These are phyloP conservation scores for Thraustochytrium sp. DNA, from an alignment of 352 stramenopile species.

Conservation along the genomic window DNA sequence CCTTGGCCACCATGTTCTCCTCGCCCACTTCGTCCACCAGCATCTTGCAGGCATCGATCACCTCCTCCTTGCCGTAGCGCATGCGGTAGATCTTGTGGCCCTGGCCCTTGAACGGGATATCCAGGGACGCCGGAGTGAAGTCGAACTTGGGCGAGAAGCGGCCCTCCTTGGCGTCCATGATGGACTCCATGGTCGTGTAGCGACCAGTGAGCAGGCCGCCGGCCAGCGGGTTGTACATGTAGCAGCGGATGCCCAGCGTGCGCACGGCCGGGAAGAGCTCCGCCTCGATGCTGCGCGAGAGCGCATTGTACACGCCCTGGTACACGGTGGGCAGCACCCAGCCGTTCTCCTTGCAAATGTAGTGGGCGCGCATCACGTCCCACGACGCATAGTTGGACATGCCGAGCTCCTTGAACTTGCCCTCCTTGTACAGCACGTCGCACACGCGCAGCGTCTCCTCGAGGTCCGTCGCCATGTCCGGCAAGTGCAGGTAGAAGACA, in stretches of 20 bases:
- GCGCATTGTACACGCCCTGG: slow-evolving; percentile 70
- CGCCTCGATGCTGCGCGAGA: slow-evolving; percentile 62
- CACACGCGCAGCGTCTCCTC: slow-evolving; percentile 56
- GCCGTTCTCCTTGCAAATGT: slow-evolving; percentile 58
- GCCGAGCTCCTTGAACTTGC: slow-evolving; percentile 58
- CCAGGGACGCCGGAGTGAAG: background rate
- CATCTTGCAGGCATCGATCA: background rate
- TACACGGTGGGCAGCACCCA: slow-evolving; percentile 64
- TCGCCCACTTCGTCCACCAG: background rate
- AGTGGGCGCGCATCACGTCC: slow-evolving; percentile 61
- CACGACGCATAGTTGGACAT: slow-evolving; percentile 66
- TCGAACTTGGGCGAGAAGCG: background rate
- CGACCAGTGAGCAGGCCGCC: slow-evolving; percentile 62
- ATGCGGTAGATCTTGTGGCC: background rate
- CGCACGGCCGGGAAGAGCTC: slow-evolving; percentile 62
- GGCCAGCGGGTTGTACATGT: slow-evolving; percentile 69
- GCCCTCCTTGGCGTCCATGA: background rate
- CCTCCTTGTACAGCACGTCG: slow-evolving; percentile 56
- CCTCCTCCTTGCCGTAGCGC: background rate
- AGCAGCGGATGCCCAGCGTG: slow-evolving; percentile 58
- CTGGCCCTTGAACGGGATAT: background rate
- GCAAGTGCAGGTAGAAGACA: slow-evolving; percentile 70
- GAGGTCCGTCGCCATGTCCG: slow-evolving; percentile 58
- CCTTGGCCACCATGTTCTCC: background rate
- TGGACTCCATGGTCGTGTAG: background rate